phyloP scores from a whole-genome alignment of 164 flowering plant genomes.

The Macadamia tetraphylla region DNA sequence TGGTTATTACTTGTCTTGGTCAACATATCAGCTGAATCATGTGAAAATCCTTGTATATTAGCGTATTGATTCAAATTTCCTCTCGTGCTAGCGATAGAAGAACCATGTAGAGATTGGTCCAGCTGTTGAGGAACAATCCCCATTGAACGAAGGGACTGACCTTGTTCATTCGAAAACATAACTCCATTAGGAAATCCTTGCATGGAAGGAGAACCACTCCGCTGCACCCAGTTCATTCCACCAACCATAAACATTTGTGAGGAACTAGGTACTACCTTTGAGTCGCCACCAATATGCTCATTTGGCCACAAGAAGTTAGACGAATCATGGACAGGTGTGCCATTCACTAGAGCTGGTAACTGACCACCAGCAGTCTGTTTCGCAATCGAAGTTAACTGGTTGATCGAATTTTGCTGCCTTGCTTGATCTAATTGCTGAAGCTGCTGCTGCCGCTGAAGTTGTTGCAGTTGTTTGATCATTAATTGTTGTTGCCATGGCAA shows the following conservation, averaged over 20 bases:
- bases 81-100: constrained; percentile 39
- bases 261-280: constrained; percentile 14
- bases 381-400: constrained; percentile 29
- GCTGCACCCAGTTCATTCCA: constrained; percentile 39
- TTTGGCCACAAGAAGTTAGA: constrained; percentile 19
- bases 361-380: constrained; percentile 44
- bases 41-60: constrained; percentile 42
- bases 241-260: constrained; percentile 39
- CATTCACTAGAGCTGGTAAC: constrained; percentile 33
- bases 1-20: constrained; percentile 28
- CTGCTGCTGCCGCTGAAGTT: constrained; percentile 62
- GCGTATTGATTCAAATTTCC: constrained; percentile 33
- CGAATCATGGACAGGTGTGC: constrained; percentile 39
- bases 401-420: constrained; percentile 39
- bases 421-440: constrained; percentile 45
- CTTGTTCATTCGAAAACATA: constrained; percentile 36
- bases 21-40: constrained; percentile 29
- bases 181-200: constrained; percentile 45
- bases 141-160: constrained; percentile 34
- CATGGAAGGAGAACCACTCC: constrained; percentile 28
- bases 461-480: constrained; percentile 63
- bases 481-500: constrained; percentile 57
- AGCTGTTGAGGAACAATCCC: constrained; percentile 42
- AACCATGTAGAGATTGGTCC: constrained; percentile 60
- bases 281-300: constrained; percentile 20